Percentiles rank a stretch among this genome's conserved stretches.
Evolutionary conservation across 768 basidiomycete species (phyloP).

Genomic region (Glaciozyma martinii): DNA sequence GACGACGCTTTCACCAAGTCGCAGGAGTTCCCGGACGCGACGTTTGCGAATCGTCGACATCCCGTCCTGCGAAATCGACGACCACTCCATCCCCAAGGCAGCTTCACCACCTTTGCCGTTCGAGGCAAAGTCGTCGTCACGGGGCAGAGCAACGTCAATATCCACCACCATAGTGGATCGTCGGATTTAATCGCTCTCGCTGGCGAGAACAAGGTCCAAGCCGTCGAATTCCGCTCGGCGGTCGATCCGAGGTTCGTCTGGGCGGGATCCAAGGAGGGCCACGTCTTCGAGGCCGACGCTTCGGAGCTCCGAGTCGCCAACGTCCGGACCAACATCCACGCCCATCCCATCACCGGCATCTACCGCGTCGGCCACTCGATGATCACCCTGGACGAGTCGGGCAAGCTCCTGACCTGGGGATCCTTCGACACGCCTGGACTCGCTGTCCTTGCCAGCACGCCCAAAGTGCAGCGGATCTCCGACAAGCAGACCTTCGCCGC

Average conservation of each 20-base stretch:
- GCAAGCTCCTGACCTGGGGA: conserved; percentile 66
- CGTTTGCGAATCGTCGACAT: conserved; percentile 42
- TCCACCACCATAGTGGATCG: conserved; percentile 38
- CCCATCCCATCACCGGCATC: conserved; percentile 59
- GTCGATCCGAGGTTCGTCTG: conserved; percentile 60
- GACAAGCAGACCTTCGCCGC: conserved; percentile 76
- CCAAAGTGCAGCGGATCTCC: conserved; percentile 46
- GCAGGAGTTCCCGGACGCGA: conserved; percentile 44
- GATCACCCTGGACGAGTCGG: conserved; percentile 73
- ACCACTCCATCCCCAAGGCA: conserved; percentile 28
- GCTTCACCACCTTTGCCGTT: conserved; percentile 39
- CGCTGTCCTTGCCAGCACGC: neutral
- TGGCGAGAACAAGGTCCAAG: conserved; percentile 63
- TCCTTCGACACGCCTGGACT: neutral
- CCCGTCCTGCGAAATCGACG: conserved; percentile 40
- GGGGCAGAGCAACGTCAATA: conserved; percentile 36
- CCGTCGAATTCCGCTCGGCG: conserved; percentile 58
- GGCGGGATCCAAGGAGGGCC: conserved; percentile 86
- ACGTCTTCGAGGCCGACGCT: conserved; percentile 72
- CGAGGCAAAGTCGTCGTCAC: conserved; percentile 40
- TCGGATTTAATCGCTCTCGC: conserved; percentile 53
- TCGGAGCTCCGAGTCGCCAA: conserved; percentile 52
- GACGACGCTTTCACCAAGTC: conserved; percentile 1
- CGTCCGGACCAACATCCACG: conserved; percentile 55
- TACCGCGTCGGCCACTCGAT: conserved; percentile 62